A percentile compares a stretch with the other conserved stretches of the same genome.
Evolutionary conservation across 768 basidiomycete genomes (phyloP).

Genomic region (Phylloporus rhodoxanthus): DNA sequence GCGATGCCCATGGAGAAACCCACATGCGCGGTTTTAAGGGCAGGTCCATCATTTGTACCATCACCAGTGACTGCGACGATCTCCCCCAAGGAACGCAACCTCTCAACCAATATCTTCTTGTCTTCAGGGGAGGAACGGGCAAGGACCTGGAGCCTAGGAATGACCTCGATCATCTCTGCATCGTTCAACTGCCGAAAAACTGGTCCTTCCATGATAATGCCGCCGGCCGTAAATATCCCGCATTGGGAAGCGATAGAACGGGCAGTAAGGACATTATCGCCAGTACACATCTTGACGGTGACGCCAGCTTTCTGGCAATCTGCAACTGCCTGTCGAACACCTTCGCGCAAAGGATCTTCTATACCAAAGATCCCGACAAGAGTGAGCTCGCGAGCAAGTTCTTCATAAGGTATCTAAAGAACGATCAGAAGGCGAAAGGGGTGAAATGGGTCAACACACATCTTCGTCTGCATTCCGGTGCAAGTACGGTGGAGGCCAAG

Average conservation of each 20-base stretch:
- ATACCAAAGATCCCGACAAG: constrained; percentile 91
- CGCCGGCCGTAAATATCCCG: constrained; percentile 89
- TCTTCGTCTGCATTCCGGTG: constrained; percentile 43
- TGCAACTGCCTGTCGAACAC: constrained; percentile 83
- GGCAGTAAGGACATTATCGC: constrained; percentile 92
- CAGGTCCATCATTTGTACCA: constrained; percentile 96
- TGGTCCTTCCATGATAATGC: constrained; percentile 97
- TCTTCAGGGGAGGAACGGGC: constrained; percentile 97
- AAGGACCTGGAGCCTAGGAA: constrained; percentile 91
- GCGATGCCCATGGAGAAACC: constrained; percentile 97
- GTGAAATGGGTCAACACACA: constrained; percentile 31
- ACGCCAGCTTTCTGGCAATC: constrained; percentile 89
- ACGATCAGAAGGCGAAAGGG: constrained; percentile 7
- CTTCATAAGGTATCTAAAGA: constrained; percentile 59
- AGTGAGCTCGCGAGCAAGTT: constrained; percentile 66
- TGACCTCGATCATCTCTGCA: constrained; percentile 69
- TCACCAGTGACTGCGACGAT: constrained; percentile 96
- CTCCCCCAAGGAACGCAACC: constrained; percentile 79
- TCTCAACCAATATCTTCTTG: constrained; percentile 90
- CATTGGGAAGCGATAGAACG: constrained; percentile 96
- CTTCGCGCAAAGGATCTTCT: constrained; percentile 89
- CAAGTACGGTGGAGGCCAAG: constrained; percentile 71
- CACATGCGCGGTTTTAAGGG: constrained; percentile 91
- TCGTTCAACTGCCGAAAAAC: constrained; percentile 76
- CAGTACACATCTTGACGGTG: constrained; percentile 96